Base-by-base conservation (phyloP, 176 grass and related monocot genomes). In the Musa acuminata region DNA sequence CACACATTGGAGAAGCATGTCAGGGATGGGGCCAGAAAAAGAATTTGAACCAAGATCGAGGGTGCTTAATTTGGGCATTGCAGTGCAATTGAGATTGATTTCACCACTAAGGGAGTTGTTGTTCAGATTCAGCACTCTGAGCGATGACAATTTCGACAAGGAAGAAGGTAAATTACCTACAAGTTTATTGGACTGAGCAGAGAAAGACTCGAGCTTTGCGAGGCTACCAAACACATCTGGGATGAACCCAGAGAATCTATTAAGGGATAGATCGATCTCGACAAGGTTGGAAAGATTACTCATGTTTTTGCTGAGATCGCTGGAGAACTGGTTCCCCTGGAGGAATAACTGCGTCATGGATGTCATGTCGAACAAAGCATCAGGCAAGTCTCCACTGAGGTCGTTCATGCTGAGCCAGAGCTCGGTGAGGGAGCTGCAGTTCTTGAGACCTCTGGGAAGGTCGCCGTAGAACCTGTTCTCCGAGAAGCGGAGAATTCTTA, bases 221-320 rank as follows among this genome's bases (percentile, higher is more conserved):
- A 97, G 51, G 16, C 13, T 59, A 67, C 73, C 85, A 85, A 97
- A 97, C 52, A 91, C 77, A 82, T 93, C 85, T 69, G 93, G 93
- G 57, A 97, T 83, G 49, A 9, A 27, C 48, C 87, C 90, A 0
- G 22, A 65, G 79, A 97, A 93, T 52, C 60, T 86, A 67, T 97
- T 97, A 26, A 62, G 52, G 0, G 93, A 97, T 72, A 97, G 55
- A 64, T 97, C 93, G 19, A 97, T 64, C 13, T 84, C 79, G 57
- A 71, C 75, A 52, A 97, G 84, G 80, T 83, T 81, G 13, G 82
- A 77, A 59, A 93, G 90, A 66, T 90, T 91, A 80, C 94, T 65
- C 6, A 97, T 70, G 67, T 64, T 70, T 8, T 4, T 60, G 52
- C 54, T 50, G 63, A 97, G 50, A 54, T 60, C 62, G 72, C 87